These are phyloP conservation scores for Leishmania mexicana DNA, from an alignment of 208 protist genomes.

Conservation along the genomic window DNA sequence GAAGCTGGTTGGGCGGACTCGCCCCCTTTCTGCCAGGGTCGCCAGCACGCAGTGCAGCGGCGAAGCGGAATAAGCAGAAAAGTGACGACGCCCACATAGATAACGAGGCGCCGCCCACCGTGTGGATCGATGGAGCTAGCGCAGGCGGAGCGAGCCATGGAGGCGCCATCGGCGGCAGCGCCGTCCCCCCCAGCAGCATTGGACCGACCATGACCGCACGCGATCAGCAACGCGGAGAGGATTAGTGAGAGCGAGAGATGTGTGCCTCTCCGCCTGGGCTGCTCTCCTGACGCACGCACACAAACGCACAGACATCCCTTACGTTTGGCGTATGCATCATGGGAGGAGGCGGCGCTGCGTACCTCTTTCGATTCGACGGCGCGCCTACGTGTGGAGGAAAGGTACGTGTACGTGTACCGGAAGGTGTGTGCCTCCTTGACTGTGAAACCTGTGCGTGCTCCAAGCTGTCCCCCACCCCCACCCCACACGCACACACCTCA, in stretches of 20 bases:
- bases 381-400: background rate
- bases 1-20: slow-evolving; percentile 3
- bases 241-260: background rate
- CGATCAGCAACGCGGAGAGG: slow-evolving; percentile 4
- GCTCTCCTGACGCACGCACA: background rate
- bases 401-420: background rate
- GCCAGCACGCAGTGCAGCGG: slow-evolving; percentile 4
- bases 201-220: slow-evolving; percentile 20
- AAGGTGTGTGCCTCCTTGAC: background rate
- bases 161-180: background rate
- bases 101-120: background rate
- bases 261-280: background rate
- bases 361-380: background rate
- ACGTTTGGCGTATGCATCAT: background rate
- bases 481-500: background rate
- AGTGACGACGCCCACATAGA: background rate
- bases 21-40: slow-evolving; percentile 1
- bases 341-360: background rate
- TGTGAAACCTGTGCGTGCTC: background rate
- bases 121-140: background rate
- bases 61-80: background rate
- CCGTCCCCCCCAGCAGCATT: slow-evolving; percentile 18
- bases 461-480: background rate
- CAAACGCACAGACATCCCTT: background rate
- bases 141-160: background rate